phyloP scores from a whole-genome alignment of 306 rosid genomes.

The Hippophae tibetana region DNA sequence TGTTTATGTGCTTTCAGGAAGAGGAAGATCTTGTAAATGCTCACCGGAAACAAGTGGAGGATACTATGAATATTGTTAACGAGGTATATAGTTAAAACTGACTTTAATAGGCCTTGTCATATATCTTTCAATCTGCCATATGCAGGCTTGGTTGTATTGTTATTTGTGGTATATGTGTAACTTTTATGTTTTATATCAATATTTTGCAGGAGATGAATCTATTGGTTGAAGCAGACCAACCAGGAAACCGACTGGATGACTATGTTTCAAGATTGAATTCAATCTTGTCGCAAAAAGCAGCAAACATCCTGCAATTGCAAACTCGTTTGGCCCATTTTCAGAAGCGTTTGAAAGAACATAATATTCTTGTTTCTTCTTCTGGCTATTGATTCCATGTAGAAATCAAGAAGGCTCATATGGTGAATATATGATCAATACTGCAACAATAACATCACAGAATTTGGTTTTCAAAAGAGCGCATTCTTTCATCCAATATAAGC shows the following conservation, averaged over 20 bases:
- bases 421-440: too few species aligned
- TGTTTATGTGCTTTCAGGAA: slow-evolving; percentile 45
- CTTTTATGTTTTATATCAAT: too few species aligned
- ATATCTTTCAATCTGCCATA: too few species aligned
- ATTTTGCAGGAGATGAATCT: slow-evolving; percentile 88
- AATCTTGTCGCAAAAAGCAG: slow-evolving; percentile 95
- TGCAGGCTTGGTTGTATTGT: too few species aligned
- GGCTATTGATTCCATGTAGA: slow-evolving; percentile 41
- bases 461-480: not conserved
- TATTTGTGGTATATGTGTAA: too few species aligned
- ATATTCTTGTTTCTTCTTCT: slow-evolving; percentile 66
- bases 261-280: slow-evolving; percentile 67
- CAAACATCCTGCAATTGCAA: slow-evolving; percentile 86
- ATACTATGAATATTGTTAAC: slow-evolving; percentile 88
- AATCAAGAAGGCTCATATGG: slow-evolving; percentile 13
- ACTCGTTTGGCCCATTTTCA: slow-evolving; percentile 82
- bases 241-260: slow-evolving; percentile 84
- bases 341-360: slow-evolving; percentile 89
- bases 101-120: not conserved
- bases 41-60: slow-evolving; percentile 96
- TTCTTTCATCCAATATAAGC: not conserved
- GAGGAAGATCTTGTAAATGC: slow-evolving; percentile 98
- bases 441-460: not conserved
- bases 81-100: slow-evolving; percentile 49
- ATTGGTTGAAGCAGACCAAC: slow-evolving; percentile 93